Evolutionary conservation across 2,329 filamentous ascomycete genomes (phyloP), one percentile per base, ranked within the genome.

Genomic region (Paecilomyces niveus): DNA sequence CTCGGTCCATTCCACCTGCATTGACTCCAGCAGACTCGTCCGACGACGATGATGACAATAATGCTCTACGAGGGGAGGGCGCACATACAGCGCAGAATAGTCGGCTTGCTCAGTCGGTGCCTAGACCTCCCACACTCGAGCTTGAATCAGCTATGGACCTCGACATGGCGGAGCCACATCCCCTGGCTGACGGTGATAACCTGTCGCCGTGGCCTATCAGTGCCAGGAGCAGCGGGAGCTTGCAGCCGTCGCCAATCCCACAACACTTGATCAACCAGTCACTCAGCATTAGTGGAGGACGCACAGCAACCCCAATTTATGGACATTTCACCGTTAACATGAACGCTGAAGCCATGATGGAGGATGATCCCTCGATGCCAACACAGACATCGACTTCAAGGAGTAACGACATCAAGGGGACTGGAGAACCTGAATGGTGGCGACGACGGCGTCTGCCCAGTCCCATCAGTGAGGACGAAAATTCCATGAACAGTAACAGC

Each of bases 391-490:
- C 35, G 21, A 50, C 35, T 54, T 31, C 49, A 33, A 21, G 53
- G 21, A 53, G 51, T 11, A 9, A 18, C 22, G 22, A 26, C 51
- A 11, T 32, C 21, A 18, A 59, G 26, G 57, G 33, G 51, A 62
- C 54, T 49, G 58, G 52, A 56, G 62, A 62, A 57, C 60, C 60
- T 49, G 61, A 54, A 45, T 66, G 62, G 59, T 67, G 62, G 61
- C 61, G 61, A 21, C 59, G 63, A 32, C 65, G 68, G 51, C 69
- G 70, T 32, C 66, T 75, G 22, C 75, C 74, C 2, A 77, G 74
- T 56, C 75, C 75, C 2, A 71, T 76, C 57, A 76, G 72, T 54
- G 73, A 76, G 50, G 67, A 68, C 33, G 74, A 68, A 29, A 63
- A 68, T 57, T 55, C 57, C 31, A 54, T 54, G 21, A 6, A 29